A percentile compares a stretch with the other conserved stretches of the same genome.
These are phyloP conservation scores for Bryoerythrophyllum caledonicum DNA, from an alignment of 225 moss, liverwort and hornwort genomes.

Conservation along the genomic window DNA sequence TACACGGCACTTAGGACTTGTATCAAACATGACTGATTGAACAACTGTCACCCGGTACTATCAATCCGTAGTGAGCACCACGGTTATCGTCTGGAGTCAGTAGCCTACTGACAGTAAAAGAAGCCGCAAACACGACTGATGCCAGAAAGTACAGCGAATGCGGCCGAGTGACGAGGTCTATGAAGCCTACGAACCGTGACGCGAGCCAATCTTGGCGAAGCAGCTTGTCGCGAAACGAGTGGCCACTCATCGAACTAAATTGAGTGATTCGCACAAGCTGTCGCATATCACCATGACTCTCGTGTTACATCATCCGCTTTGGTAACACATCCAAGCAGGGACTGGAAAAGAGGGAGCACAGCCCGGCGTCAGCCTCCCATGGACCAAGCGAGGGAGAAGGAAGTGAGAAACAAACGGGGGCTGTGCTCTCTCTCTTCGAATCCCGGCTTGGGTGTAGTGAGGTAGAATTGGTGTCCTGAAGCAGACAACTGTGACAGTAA, in stretches of 20 bases:
- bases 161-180: conserved; percentile 10
- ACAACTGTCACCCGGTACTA: background rate
- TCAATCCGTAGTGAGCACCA: conserved; percentile 1
- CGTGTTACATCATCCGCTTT: conserved; percentile 21
- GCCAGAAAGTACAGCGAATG: conserved; percentile 13
- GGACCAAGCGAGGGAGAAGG: conserved; percentile 14
- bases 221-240: background rate
- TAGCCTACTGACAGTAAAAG: conserved; percentile 16
- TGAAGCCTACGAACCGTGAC: conserved; percentile 2
- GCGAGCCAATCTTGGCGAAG: background rate
- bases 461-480: conserved; percentile 19
- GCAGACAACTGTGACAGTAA: background rate
- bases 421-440: conserved; percentile 92
- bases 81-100: background rate
- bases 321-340: conserved; percentile 56
- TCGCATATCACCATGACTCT: conserved; percentile 2
- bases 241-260: conserved; percentile 1
- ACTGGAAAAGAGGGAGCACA: conserved; percentile 85
- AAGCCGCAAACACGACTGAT: background rate
- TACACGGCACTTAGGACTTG: background rate
- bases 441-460: conserved; percentile 53
- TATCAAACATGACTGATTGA: background rate
- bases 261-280: conserved; percentile 8
- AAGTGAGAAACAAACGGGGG: conserved; percentile 35
- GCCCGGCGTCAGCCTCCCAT: conserved; percentile 42